These are phyloP conservation scores for Agrocybe pediades DNA, from an alignment of 768 basidiomycete genomes.

Conservation along the genomic window DNA sequence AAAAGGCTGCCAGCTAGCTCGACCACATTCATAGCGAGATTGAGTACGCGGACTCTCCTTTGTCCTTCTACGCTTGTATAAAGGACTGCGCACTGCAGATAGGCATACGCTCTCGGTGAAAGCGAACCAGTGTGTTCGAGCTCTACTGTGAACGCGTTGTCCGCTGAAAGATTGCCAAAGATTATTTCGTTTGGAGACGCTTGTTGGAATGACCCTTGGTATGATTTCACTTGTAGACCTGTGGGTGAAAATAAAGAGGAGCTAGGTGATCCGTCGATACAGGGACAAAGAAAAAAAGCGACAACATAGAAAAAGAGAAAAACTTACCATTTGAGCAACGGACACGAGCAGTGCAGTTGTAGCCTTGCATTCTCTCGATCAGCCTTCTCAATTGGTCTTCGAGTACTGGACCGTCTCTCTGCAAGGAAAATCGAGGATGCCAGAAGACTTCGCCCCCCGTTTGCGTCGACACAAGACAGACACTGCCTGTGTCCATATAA, in stretches of 20 bases:
- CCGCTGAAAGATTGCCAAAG: constrained; percentile 78
- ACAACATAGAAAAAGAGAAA: constrained; percentile 5
- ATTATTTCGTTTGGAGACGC: constrained; percentile 72
- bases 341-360: constrained; percentile 78
- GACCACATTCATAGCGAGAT: constrained; percentile 81
- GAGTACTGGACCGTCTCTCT: constrained; percentile 64
- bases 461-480: constrained; percentile 71
- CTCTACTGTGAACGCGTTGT: constrained; percentile 75
- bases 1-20: constrained; percentile 91
- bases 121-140: constrained; percentile 73
- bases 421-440: constrained; percentile 84
- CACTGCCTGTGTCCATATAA: constrained; percentile 84
- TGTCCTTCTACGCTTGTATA: constrained; percentile 81
- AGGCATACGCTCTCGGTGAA: constrained; percentile 71
- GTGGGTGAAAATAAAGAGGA: background rate
- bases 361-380: constrained; percentile 69
- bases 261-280: constrained; percentile 23
- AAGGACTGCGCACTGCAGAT: constrained; percentile 84
- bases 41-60: constrained; percentile 82
- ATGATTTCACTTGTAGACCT: constrained; percentile 68
- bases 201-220: constrained; percentile 75
- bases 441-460: constrained; percentile 93
- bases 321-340: constrained; percentile 81
- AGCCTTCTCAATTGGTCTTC: constrained; percentile 78
- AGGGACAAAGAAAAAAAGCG: constrained; percentile 3